Evolutionary conservation across 768 basidiomycete genomes (phyloP).

Genomic region (Ramaria sp.): DNA sequence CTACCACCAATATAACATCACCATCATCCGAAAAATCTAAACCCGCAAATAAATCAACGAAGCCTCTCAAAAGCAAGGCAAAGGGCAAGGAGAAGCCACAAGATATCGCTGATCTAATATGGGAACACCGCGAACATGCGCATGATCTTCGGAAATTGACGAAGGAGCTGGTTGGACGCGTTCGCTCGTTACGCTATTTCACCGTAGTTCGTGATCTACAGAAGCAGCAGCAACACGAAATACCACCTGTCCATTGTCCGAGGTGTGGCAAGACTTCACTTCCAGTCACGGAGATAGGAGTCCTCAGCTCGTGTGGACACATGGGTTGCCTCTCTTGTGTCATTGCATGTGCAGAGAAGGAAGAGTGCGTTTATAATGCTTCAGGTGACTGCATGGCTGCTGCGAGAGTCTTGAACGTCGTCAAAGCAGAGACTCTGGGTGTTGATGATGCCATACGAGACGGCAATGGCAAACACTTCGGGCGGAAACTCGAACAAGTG

Average conservation of each 20-base stretch:
- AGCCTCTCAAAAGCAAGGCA: conserved; percentile 9
- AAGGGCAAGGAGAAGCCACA: conserved; percentile 39
- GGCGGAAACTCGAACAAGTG: conserved; percentile 71
- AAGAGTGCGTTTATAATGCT: conserved; percentile 70
- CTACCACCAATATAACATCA: conserved; percentile 8
- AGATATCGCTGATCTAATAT: conserved; percentile 34
- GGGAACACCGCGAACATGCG: conserved; percentile 80
- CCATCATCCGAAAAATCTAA: conserved; percentile 11
- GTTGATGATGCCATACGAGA: conserved; percentile 69
- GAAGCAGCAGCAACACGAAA: conserved; percentile 43
- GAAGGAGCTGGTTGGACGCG: conserved; percentile 84
- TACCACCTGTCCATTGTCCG: conserved; percentile 53
- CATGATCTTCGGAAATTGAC: conserved; percentile 75
- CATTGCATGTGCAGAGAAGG: conserved; percentile 54
- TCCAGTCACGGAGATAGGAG: conserved; percentile 59
- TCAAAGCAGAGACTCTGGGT: conserved; percentile 68
- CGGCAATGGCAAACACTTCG: conserved; percentile 66
- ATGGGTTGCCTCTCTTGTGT: conserved; percentile 75
- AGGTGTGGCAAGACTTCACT: conserved; percentile 44
- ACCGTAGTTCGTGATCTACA: conserved; percentile 84
- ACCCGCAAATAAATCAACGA: conserved; percentile 11
- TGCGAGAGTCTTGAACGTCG: conserved; percentile 72
- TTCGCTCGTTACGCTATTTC: conserved; percentile 88
- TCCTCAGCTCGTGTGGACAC: conserved; percentile 89
- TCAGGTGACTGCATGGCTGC: conserved; percentile 67